Base-by-base conservation (phyloP, 2,329 filamentous ascomycete species). In the Fusarium siculi region DNA sequence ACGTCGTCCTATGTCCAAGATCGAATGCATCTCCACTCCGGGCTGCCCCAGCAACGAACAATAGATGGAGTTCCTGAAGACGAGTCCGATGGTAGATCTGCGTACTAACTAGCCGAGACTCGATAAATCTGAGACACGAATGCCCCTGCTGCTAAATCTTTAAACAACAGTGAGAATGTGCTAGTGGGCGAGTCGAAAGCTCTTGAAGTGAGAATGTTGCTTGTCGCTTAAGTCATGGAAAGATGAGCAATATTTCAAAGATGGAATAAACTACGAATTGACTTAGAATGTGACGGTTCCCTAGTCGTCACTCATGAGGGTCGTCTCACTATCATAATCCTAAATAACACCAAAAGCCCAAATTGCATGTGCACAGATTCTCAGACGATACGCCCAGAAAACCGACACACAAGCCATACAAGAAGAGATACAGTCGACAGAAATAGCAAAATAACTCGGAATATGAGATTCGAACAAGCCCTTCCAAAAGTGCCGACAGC, bases 281-380 rank as follows among this genome's bases (percentile, higher is more conserved):
- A 78, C 74, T 77, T 61, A 73, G 76, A 78, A 78, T 75, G 63
- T 65, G 68, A 71, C 54, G 69, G 74, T 76, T 77, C 73, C 59
- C 76, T 75, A 77, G 75, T 77, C 78, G 74, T 79, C 74, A 79
- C 72, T 79, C 78, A 78, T 80, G 62, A 79, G 69, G 67, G 70
- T 79, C 78, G 60, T 80, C 72, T 78, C 74, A 78, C 74, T 78
- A 78, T 80, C 78, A 73, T 80, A 73, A 80, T 79, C 73, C 77
- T 66, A 78, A 79, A 74, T 68, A 78, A 79, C 72, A 77, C 66
- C 72, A 72, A 74, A 62, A 72, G 69, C 55, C 50, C 57, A 61
- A 63, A 46, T 39, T 56, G 43, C 25, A 53, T 34, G 16, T 53
- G 11, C 34, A 44, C 43, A 72, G 57, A 72, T 59, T 34, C 61